Base-by-base conservation (phyloP, 768 basidiomycete genomes). In the Mycena maculata region DNA sequence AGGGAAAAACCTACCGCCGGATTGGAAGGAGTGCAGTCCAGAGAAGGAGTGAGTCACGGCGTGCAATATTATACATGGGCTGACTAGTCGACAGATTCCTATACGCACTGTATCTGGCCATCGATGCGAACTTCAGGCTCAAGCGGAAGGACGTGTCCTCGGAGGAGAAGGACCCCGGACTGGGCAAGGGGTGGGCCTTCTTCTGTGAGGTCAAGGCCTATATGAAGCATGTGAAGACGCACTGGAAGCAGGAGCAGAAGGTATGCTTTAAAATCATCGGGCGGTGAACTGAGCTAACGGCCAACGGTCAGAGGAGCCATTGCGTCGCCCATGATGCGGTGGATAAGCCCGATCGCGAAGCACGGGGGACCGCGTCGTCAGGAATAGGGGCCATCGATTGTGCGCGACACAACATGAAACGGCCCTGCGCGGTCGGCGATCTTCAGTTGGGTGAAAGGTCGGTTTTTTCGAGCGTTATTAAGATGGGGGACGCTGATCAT, bases 121-220 rank as follows among this genome's bases (percentile, higher is more conserved):
- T 73, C 5, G 74, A 76, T 47, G 72, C 74, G 1, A 76, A 76
- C 33, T 75, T 76, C 55, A 49, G 66, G 8, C 48, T 76, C 9
- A 69, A 64, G 28, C 68, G 67, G 1, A 54, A 69, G 54, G 76
- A 60, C 4, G 53, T 60, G 0, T 72, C 65, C 6, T 57, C 42
- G 15, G 62, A 67, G 12, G 70, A 45, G 39, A 54, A 56, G 2
- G 69, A 73, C 31, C 72, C 72, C 0, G 68, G 69, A 16, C 61
- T 74, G 4, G 55, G 66, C 2, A 15, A 41, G 11, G 72, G 73
- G 0, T 63, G 49, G 60, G 27, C 67, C 1, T 74, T 69, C 36
- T 73, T 42, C 49, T 67, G 72, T 4, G 23, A 49, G 7, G 56
- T 65, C 1, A 38, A 52, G 38, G 25, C 7, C 7, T 69, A 65